Evolutionary conservation across 108 stramenopile genomes (phyloP).

Genomic region (Schizochytrium sp.): DNA sequence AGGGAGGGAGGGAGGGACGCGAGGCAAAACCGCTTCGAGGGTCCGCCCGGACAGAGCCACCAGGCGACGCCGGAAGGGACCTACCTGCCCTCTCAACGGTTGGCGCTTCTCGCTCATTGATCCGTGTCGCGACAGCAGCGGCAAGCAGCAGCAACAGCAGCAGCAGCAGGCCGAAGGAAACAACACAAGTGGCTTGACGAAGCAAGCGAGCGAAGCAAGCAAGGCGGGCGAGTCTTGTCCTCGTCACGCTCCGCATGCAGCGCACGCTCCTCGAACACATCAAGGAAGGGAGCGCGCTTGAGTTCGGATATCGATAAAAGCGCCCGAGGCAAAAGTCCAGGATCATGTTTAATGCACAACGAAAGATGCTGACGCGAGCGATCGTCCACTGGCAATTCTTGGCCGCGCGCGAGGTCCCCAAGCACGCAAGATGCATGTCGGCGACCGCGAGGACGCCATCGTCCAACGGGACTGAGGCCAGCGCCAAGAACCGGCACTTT

Average conservation of each 20-base stretch:
- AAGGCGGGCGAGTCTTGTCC: neutral
- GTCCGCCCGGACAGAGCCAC: too few relatives aligned
- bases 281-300: neutral
- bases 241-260: neutral
- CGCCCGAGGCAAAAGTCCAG: neutral
- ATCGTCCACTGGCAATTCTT: neutral
- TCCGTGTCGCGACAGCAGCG: too few relatives aligned
- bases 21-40: too few relatives aligned
- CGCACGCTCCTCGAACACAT: neutral
- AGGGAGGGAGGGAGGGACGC: too few relatives aligned
- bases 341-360: neutral
- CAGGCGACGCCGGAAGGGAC: too few relatives aligned
- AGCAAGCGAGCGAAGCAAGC: neutral
- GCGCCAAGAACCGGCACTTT: neutral
- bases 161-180: too few relatives aligned
- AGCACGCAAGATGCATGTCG: neutral
- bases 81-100: too few relatives aligned
- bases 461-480: neutral
- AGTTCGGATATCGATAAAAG: neutral
- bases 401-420: neutral
- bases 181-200: neutral
- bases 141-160: too few relatives aligned
- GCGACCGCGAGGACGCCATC: too few relatives aligned
- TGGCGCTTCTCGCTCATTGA: too few relatives aligned
- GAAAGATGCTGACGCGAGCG: neutral